phyloP scores from a whole-genome alignment of 495 filamentous ascomycete species.

The Rhizodiscina lignyota region DNA sequence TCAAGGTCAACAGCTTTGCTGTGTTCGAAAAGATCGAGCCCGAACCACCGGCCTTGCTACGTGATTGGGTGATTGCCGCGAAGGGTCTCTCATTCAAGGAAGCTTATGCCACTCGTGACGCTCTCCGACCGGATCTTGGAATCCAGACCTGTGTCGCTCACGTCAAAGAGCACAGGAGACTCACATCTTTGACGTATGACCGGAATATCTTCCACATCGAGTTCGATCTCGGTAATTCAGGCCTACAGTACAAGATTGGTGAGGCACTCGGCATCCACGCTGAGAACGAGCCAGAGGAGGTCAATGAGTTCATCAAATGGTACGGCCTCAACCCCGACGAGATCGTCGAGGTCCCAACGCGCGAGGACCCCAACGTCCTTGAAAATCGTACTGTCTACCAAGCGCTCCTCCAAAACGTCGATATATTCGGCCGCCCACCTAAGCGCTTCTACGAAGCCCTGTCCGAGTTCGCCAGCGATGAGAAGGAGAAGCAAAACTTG shows the following conservation, averaged over 20 bases:
- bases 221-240: constrained; percentile 82
- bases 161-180: constrained; percentile 86
- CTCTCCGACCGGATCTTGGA: constrained; percentile 68
- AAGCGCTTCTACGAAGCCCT: constrained; percentile 95
- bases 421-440: constrained; percentile 90
- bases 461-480: constrained; percentile 69
- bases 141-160: constrained; percentile 74
- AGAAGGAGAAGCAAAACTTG: constrained; percentile 66
- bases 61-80: constrained; percentile 64
- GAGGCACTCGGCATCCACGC: constrained; percentile 96
- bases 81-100: constrained; percentile 89
- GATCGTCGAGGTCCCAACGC: constrained; percentile 77
- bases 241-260: constrained; percentile 88
- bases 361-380: constrained; percentile 56
- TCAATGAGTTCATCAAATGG: constrained; percentile 70
- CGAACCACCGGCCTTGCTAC: constrained; percentile 48
- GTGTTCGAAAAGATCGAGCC: constrained; percentile 61
- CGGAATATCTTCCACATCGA: constrained; percentile 99
- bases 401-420: constrained; percentile 79
- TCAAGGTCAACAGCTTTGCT: constrained; percentile 66
- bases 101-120: constrained; percentile 57
- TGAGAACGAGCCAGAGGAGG: constrained; percentile 69
- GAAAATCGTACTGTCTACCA: constrained; percentile 93
- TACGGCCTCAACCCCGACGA: constrained; percentile 72
- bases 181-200: constrained; percentile 80